Conservation (phyloP, 768 basidiomycete species). For the Psilocybe subaeruginosa region DNA sequence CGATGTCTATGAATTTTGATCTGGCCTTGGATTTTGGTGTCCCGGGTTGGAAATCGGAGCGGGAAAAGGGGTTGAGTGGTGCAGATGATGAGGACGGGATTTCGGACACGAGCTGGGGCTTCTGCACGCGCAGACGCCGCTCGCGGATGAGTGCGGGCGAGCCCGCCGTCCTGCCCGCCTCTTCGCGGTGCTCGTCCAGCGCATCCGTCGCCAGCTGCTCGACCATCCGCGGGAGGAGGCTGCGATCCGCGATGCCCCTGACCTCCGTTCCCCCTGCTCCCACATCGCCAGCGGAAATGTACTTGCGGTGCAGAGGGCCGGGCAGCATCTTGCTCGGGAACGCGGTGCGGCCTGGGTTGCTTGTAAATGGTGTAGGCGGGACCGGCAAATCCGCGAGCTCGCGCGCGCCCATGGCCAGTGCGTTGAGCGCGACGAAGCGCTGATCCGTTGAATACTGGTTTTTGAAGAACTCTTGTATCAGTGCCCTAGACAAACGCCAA, state of each 20-base stretch:
- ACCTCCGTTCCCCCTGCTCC: constrained; percentile 36
- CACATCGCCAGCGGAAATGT: constrained; percentile 42
- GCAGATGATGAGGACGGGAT: constrained; percentile 27
- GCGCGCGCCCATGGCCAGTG: constrained; percentile 82
- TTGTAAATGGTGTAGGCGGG: constrained; percentile 29
- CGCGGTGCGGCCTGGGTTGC: constrained; percentile 36
- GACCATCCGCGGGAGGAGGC: constrained; percentile 53
- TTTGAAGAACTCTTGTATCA: constrained; percentile 93
- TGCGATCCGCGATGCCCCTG: constrained; percentile 6
- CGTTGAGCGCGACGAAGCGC: constrained; percentile 83
- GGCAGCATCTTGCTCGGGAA: constrained; percentile 90
- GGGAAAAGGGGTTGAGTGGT: constrained; percentile 18
- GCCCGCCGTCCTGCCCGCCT: constrained; percentile 39
- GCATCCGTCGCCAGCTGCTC: constrained; percentile 65
- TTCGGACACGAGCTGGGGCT: constrained; percentile 49
- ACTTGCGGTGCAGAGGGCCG: constrained; percentile 67
- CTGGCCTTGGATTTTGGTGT: background rate
- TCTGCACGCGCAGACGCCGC: constrained; percentile 69
- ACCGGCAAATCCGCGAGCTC: constrained; percentile 66
- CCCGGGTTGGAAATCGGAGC: background rate
- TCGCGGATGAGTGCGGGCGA: constrained; percentile 71
- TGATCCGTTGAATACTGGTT: constrained; percentile 91
- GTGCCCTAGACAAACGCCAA: constrained; percentile 47
- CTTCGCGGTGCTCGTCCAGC: constrained; percentile 62
- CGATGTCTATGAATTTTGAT: constrained; percentile 66